Base-by-base conservation (phyloP, 441 rosid species). In the Pelargonium myrrhifolium region DNA sequence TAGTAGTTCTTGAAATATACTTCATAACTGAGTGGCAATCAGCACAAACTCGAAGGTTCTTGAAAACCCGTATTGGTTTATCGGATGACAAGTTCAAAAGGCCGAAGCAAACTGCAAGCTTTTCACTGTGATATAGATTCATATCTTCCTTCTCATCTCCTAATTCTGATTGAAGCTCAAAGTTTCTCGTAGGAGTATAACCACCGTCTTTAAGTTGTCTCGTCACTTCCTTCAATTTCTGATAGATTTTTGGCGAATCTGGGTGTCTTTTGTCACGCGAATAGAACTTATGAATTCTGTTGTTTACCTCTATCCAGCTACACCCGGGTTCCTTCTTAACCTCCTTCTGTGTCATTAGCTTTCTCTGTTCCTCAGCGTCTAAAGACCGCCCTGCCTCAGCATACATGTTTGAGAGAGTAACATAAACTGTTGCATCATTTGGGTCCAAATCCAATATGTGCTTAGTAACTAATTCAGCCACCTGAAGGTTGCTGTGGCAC, bases 381-480 rank as follows among this genome's bases (percentile, higher is more conserved):
- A 67, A 84, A 92, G 89, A 85, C 59, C 79, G 83, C 28, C 92
- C 93, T 66, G 77, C 78, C 71, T 80, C 78, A 59, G 92, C 95
- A 64, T 88, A 84, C 65, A 93, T 68, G 76, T 79, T 77, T 6
- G 92, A 77, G 77, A 91, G 42, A 56, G 68, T 31, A 71, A 77
- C 74, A 37, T 59, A 89, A 75, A 77, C 70, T 76, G 66, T 87
- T 87, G 83, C 76, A 82, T 85, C 87, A 61, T 56, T 78, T 22
- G 96, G 98, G 74, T 93, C 95, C 18, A 93, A 84, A 76, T 84
- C 73, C n/a, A 78, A 74, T 69, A 93, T 78, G 6, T 77, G 86
- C 77, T 69, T 79, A 24, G 89, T 85, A 2, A 95, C 93, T 47
- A 85, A 45, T 68, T 73, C 77, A 8, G 87, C 97, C 28, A 91